Base-by-base conservation (phyloP, 2,329 filamentous ascomycete genomes). In the Calonectria leucothoes region DNA sequence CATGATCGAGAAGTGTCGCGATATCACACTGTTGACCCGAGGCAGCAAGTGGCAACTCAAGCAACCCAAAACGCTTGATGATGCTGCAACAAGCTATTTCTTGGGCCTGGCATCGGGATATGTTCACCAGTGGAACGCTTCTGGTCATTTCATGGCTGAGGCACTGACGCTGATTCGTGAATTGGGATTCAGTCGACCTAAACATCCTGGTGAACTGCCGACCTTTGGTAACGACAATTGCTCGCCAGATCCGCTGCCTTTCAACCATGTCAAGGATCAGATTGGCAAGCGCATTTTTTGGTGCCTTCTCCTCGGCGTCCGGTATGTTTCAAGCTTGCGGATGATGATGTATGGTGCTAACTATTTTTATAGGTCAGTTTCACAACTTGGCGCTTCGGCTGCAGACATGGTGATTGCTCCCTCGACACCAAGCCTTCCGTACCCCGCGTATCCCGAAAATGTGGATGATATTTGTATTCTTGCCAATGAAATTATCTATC, bases 391-490 rank as follows among this genome's bases (percentile, higher is more conserved):
- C 39, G 91, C 91, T 20, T 91, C 91, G 0, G 92, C 94, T 74
- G 91, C 91, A 42, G 94, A 95, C 78, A 86, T 96, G 45, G 89
- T 94, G 42, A 92, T 98, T 65, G 91, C 94, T 11, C 95, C 95
- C 4, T 92, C 93, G 2, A 97, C 94, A 0, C 91, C 92, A 0
- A 92, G 89, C 31, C 91, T 95, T 52, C 93, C 92, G 6, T 95
- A 97, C 77, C 95, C 95, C 4, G 93, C 94, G 10, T 88, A 95
- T 15, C 95, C 95, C 0, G 86, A 93, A 25, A 95, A 97, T 79
- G 91, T 97, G 1, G 95, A 98, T 77, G 95, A 98, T 83, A 92
- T 93, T 71, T 96, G 92, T 80, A 94, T 98, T 71, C 92, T 92
- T 71, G 87, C 92, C 1, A 90, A 92, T 29, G 91, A 94, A 74